Percentiles rank a stretch among this genome's conserved stretches.
These are phyloP conservation scores for Solanum corneliomulleri DNA, from an alignment of 257 asterid genomes.

Conservation along the genomic window DNA sequence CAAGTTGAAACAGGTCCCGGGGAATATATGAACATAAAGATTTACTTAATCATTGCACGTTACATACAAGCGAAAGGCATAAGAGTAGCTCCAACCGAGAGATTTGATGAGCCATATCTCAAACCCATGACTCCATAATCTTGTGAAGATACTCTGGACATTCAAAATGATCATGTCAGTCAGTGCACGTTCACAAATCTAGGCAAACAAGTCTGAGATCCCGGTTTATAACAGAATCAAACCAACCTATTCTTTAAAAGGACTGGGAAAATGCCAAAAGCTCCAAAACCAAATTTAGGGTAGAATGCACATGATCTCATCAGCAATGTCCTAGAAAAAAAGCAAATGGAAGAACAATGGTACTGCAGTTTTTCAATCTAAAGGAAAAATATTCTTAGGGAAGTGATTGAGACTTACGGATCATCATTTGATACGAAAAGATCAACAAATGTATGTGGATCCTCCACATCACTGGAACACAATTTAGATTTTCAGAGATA, in stretches of 20 bases:
- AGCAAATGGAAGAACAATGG: constrained; percentile 4
- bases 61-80: constrained; percentile 58
- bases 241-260: constrained; percentile 62
- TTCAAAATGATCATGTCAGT: constrained; percentile 15
- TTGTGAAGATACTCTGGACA: constrained; percentile 47
- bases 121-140: constrained; percentile 81
- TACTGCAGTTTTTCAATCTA: background rate
- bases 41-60: background rate
- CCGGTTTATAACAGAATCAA: background rate
- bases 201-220: background rate
- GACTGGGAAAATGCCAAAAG: constrained; percentile 75
- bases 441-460: constrained; percentile 75
- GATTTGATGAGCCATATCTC: constrained; percentile 89
- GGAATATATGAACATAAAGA: background rate
- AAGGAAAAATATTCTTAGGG: background rate
- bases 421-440: constrained; percentile 72
- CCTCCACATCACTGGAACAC: constrained; percentile 58
- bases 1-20: background rate
- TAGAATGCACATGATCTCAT: constrained; percentile 78
- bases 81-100: constrained; percentile 70
- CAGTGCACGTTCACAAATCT: background rate
- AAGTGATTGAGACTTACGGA: constrained; percentile 49
- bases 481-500: background rate
- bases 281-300: constrained; percentile 69
- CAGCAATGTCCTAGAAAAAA: constrained; percentile 39